A percentile compares a stretch with the other conserved stretches of the same genome.
phyloP scores from a whole-genome alignment of 2,329 filamentous ascomycete genomes.

The Grosmannia clavigera region DNA sequence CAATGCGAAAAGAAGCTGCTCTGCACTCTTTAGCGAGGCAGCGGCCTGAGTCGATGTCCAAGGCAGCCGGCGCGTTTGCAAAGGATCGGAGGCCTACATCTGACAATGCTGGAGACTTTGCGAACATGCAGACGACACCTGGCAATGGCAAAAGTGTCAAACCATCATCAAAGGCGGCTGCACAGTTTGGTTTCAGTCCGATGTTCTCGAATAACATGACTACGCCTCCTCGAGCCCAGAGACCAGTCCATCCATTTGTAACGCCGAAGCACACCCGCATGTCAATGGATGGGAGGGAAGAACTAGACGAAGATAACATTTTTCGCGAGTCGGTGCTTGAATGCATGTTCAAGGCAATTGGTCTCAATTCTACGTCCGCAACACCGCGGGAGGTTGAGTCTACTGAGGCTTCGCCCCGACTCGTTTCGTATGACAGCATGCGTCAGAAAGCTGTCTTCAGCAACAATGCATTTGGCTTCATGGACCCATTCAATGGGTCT shows the following conservation, averaged over 20 bases:
- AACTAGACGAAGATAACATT: constrained; percentile 73
- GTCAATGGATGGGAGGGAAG: constrained; percentile 59
- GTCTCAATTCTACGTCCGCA: constrained; percentile 58
- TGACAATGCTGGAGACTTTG: constrained; percentile 62
- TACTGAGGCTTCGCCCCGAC: constrained; percentile 69
- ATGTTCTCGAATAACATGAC: constrained; percentile 16
- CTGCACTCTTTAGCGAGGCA: constrained; percentile 49
- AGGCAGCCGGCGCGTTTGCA: constrained; percentile 26
- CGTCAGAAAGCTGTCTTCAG: constrained; percentile 68
- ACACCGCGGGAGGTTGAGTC: constrained; percentile 58
- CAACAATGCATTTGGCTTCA: constrained; percentile 79
- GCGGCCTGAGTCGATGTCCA: constrained; percentile 29
- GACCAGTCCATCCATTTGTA: constrained; percentile 44
- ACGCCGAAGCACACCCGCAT: constrained; percentile 35
- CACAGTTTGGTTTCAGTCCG: constrained; percentile 11
- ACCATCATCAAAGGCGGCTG: neutral
- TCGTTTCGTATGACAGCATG: constrained; percentile 73
- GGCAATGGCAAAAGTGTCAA: neutral
- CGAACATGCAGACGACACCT: neutral
- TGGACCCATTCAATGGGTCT: constrained; percentile 69
- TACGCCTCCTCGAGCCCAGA: constrained; percentile 34
- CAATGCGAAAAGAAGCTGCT: constrained; percentile 66
- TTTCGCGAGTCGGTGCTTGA: constrained; percentile 86
- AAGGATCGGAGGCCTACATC: constrained; percentile 29
- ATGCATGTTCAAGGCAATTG: constrained; percentile 91